phyloP scores from a whole-genome alignment of 2,329 filamentous ascomycete species.

The Monosporascus sp. region DNA sequence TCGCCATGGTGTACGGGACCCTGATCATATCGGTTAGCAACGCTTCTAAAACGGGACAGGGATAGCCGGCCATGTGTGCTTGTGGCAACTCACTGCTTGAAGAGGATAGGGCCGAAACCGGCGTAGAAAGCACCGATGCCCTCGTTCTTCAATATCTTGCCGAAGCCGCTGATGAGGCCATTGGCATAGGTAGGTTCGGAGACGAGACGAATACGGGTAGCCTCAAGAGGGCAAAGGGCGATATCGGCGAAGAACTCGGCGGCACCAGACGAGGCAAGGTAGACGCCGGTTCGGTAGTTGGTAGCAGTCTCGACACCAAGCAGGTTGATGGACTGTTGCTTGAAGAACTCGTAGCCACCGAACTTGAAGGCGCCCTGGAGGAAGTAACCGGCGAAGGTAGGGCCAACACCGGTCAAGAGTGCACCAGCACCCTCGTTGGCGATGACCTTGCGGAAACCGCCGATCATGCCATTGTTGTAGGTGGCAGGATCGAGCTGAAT shows the following conservation, averaged over 20 bases:
- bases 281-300: slow-evolving; percentile 63
- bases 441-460: slow-evolving; percentile 68
- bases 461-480: slow-evolving; percentile 70
- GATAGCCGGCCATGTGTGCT: no score
- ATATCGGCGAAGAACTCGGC: slow-evolving; percentile 56
- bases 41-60: neutral
- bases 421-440: slow-evolving; percentile 66
- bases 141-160: slow-evolving; percentile 65
- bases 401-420: slow-evolving; percentile 66
- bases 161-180: slow-evolving; percentile 62
- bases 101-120: slow-evolving; percentile 67
- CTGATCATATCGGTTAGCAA: slow-evolving; percentile 30
- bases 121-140: slow-evolving; percentile 70
- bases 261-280: slow-evolving; percentile 52
- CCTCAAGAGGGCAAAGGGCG: slow-evolving; percentile 71
- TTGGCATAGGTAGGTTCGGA: slow-evolving; percentile 66
- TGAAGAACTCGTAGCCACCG: slow-evolving; percentile 79
- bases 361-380: slow-evolving; percentile 77
- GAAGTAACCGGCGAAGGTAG: slow-evolving; percentile 72
- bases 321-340: slow-evolving; percentile 68
- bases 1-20: slow-evolving; percentile 76
- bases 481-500: slow-evolving; percentile 72
- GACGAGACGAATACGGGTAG: slow-evolving; percentile 73
- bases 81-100: slow-evolving; percentile 55
- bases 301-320: slow-evolving; percentile 61